Conservation (phyloP, 1,284 basidiomycete genomes). For the Cerrena zonata region DNA sequence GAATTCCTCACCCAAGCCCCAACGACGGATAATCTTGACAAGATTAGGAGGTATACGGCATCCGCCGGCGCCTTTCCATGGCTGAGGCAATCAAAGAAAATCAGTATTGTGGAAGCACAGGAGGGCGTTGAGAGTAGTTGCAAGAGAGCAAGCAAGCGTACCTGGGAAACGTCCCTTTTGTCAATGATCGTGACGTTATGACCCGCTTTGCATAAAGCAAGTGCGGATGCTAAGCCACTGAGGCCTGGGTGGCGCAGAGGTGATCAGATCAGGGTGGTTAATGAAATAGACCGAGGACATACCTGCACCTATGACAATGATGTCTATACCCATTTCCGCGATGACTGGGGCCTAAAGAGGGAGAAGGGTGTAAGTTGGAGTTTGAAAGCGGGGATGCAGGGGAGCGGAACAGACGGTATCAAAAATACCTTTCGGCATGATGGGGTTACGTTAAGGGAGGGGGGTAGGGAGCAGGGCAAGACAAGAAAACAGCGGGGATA, state of each 20-base stretch:
- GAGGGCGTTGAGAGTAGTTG: background rate
- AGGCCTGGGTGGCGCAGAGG: conserved; percentile 1
- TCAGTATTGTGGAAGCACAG: too few species aligned
- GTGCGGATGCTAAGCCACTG: conserved; percentile 1
- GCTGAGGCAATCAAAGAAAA: background rate
- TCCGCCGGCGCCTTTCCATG: conserved; percentile 32
- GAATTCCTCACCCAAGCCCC: conserved; percentile 44
- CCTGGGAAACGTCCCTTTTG: background rate
- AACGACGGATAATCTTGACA: conserved; percentile 50
- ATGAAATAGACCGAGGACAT: background rate
- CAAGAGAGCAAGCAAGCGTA: background rate
- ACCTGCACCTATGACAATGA: conserved; percentile 7
- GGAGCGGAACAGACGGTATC: background rate
- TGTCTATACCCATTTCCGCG: conserved; percentile 1
- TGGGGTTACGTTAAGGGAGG: background rate
- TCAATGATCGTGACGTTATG: conserved; percentile 5
- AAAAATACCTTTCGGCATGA: background rate
- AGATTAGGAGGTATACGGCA: conserved; percentile 50
- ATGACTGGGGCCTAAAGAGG: background rate
- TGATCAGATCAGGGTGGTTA: background rate
- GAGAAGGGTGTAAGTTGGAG: background rate
- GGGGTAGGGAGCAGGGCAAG: background rate
- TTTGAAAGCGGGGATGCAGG: too few species aligned
- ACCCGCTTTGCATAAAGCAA: conserved; percentile 6
- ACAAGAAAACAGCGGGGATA: background rate